Base-by-base conservation (phyloP, 192 early-diverging fungal species). In the Coemansia sp. region DNA sequence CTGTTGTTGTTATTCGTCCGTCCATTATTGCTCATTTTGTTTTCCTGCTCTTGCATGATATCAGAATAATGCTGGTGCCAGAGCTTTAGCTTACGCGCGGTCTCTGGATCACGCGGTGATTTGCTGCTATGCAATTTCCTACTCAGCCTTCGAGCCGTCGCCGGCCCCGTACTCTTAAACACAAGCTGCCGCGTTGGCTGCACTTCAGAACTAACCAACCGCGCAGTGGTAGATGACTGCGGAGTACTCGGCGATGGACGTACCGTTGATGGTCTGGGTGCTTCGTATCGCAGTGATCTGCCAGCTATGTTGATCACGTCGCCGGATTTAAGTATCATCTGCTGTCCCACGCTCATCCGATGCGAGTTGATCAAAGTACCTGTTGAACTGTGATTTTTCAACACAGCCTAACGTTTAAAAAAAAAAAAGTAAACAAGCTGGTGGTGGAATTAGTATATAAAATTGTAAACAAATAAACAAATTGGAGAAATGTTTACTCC, bases 281-380 rank as follows among this genome's bases (percentile, higher is more conserved):
- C 40, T 31, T 81, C 78, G 56, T 72, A 81, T 8, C 78, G 69
- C 56, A 81, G 49, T 20, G 78, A 81, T 7, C 78, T 69, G 2
- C 73, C 78, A 3, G 63, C 78, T 14, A 81, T 69, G 3, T 69
- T 81, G 17, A 81, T 72, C 50, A 75, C 11, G 56, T 81, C 78
- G 50, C 73, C 73, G 2, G 66, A 28, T 22, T 45, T 18, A 1
- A 81, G 59, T 36, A 34, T 17, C 17, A 34, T 69, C 64, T 72
- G 69, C 48, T 81, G 69, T 4, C 66, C 66, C 3, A 56, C 59
- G 6, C 25, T 16, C 32, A 80, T 48, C 1, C 7, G 22, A 1
- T 29, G 25, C 11, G 54, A 18, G 42, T 75, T 75, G 32, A 81
- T 38, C 5, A n/a, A 2, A 12, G 78, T 72, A n/a, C 63, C 48